Evolutionary conservation across 371 early-diverging fungal species (phyloP), one percentile per base, ranked within the genome.

Genomic region (Capillidium rhysosporum): DNA sequence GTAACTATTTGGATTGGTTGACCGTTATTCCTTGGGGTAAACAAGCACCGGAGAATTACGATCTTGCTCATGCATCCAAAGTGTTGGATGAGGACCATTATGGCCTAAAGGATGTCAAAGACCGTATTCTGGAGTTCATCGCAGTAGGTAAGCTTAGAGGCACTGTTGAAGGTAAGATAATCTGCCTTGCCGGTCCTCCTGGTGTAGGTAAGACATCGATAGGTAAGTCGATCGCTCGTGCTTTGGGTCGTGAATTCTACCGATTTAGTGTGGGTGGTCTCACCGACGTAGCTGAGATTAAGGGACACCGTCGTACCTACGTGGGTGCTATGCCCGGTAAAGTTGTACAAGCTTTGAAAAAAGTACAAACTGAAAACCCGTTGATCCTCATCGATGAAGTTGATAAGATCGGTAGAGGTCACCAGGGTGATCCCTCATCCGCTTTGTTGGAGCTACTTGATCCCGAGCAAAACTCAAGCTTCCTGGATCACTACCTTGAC

Each of bases 271-370:
- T 97, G 7, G 98, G 98, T 51, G 98, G 98, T 4, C 64, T 97
- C 60, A 84, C 86, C 0, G 98, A 97, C 61, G 96, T 94, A 9
- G 92, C 94, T 25, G 98, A 97, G 63, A 91, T 97, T 66, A 95
- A 97, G 73, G 98, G 96, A 10, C 98, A 95, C 67, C 80, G 98
- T 28, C 74, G 98, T 52, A 97, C 98, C 2, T 97, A 97, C 63
- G 94, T 97, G 18, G 98, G 98, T 48, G 95, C 96, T 5, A 95
- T 97, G 98, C 98, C 98, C n/a, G 98, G 98, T 40, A 95, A 95
- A 65, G 89, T 95, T 2, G 81, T 97, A 34, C 96, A 95, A 66
- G 96, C 98, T 0, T 67, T 97, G 45, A 94, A 95, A 65, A 91
- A 91, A 59, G 93, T 93, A 5, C 89, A 95, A 62, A 92, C 93